Conservation (phyloP, 169 alveolate genomes). For the Neospora caninum region DNA sequence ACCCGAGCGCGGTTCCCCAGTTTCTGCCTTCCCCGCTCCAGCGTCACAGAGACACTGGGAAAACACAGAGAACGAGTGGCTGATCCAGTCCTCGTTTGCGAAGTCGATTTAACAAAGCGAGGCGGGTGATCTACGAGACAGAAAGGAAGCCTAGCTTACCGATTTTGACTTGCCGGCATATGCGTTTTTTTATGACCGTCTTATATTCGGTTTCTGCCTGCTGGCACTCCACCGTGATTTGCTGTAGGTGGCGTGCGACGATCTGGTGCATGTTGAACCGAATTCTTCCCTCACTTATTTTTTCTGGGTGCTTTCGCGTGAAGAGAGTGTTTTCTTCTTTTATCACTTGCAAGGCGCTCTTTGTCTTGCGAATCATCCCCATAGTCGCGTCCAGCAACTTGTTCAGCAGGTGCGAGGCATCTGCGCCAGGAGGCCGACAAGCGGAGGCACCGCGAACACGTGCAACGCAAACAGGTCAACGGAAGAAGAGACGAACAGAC, state of each 20-base stretch:
- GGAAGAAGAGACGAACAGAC: background rate
- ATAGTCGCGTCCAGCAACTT: constrained; percentile 68
- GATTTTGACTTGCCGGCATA: constrained; percentile 15
- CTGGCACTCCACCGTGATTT: constrained; percentile 38
- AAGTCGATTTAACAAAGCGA: too few relatives aligned
- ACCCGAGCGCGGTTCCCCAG: too few relatives aligned
- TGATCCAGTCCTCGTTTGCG: too few relatives aligned
- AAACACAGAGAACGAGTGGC: too few relatives aligned
- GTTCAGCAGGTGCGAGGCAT: constrained; percentile 53
- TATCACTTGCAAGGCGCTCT: constrained; percentile 67
- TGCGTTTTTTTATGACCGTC: constrained; percentile 8
- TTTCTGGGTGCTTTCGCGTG: background rate
- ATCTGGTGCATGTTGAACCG: constrained; percentile 71
- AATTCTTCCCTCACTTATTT: constrained; percentile 62
- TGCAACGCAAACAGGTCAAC: background rate
- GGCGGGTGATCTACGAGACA: too few relatives aligned
- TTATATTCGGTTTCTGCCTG: constrained; percentile 48
- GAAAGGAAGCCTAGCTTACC: background rate
- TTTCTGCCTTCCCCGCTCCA: too few relatives aligned
- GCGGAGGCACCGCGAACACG: background rate
- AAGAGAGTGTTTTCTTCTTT: constrained; percentile 57
- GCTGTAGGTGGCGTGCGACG: constrained; percentile 71
- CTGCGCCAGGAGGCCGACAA: background rate
- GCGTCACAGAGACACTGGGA: too few relatives aligned
- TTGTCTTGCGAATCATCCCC: constrained; percentile 50